Percentiles rank a stretch among this genome's conserved stretches.
phyloP scores from a whole-genome alignment of 257 asterid genomes.

The Ocimum tenuiflorum region DNA sequence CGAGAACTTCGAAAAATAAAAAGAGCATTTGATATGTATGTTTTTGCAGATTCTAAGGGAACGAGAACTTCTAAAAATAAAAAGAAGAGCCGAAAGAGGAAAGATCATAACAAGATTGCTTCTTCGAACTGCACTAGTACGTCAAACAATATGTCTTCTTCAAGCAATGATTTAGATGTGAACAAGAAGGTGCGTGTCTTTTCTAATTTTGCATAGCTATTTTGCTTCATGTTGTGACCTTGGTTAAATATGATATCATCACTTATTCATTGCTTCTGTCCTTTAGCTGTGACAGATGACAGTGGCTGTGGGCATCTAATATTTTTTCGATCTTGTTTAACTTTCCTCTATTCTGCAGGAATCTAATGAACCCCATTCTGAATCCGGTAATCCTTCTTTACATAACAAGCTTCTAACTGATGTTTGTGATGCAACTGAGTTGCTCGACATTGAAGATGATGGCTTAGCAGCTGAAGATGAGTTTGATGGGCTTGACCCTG shows the following conservation, averaged over 20 bases:
- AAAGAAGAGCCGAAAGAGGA: conserved; percentile 81
- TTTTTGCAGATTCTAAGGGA: conserved; percentile 59
- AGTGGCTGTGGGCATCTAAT: not conserved
- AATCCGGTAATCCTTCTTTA: conserved; percentile 29
- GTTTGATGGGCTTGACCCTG: conserved; percentile 87
- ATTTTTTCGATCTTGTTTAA: conserved; percentile 15
- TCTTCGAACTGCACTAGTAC: conserved; percentile 35
- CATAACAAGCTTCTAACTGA: conserved; percentile 29
- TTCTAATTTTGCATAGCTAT: conserved; percentile 1
- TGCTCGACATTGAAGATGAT: conserved; percentile 43
- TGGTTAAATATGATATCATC: conserved; percentile 1
- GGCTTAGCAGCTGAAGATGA: conserved; percentile 53
- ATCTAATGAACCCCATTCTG: conserved; percentile 29
- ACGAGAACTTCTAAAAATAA: conserved; percentile 53
- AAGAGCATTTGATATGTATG: conserved; percentile 41
- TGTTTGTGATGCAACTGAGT: conserved; percentile 38
- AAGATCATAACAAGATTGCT: conserved; percentile 63
- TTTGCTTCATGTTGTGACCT: conserved; percentile 6
- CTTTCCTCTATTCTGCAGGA: conserved; percentile 42
- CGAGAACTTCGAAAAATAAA: conserved; percentile 54
- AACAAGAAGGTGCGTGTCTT: conserved; percentile 49
- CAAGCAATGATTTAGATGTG: conserved; percentile 35
- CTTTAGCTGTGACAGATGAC: conserved; percentile 6
- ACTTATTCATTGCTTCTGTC: not conserved
- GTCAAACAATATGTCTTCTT: conserved; percentile 38